Evolutionary conservation across 176 grass and related monocot species (phyloP), one percentile per base, ranked within the genome.

Genomic region (Puccinellia tenuiflora): DNA sequence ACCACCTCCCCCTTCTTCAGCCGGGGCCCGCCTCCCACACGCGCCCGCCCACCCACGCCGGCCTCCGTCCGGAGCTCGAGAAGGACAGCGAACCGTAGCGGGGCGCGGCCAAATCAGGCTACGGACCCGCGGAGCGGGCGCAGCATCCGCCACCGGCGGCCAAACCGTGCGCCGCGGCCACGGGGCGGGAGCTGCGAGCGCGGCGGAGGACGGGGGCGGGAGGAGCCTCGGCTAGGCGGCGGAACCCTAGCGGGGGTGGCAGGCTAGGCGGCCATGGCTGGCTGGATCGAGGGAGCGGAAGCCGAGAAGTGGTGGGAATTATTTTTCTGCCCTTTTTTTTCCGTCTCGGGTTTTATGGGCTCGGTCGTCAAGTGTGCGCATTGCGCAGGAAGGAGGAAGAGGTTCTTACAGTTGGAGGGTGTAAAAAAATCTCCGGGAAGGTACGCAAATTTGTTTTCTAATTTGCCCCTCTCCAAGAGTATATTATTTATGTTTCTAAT

Each of bases 211-310:
- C n/a, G n/a, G n/a, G 30, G 42, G 17, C 40, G 42, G 61, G 38
- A 83, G 84, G 59, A 14, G 22, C 60, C 18, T n/a, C 43, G 40
- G 63, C 45, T 17, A 30, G 38, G 64, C 7, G 21, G 67, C 9
- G 74, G 45, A 90, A 86, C 80, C 88, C 84, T 90, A 86, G 79
- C 40, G 47, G 33, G 29, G 16, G 5, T 2, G 4, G 65, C 3
- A 17, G 69, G 15, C 69, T 73, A 86, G 80, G 84, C 74, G 38
- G 75, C 88, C 84, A 87, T 90, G 68, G 57, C 84, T 90, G 56
- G 55, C 84, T 83, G 80, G 88, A 90, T 86, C 84, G 84, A 86
- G 80, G 81, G 81, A 55, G 86, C 25, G 63, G 75, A 47, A 29
- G 25, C 45, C 60, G 45, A 59, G 51, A 38, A 69, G 78, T 35